Percentiles rank a stretch among this genome's conserved stretches.
Conservation (phyloP, 2,329 filamentous ascomycete species). For the Ampelomyces quisqualis region DNA sequence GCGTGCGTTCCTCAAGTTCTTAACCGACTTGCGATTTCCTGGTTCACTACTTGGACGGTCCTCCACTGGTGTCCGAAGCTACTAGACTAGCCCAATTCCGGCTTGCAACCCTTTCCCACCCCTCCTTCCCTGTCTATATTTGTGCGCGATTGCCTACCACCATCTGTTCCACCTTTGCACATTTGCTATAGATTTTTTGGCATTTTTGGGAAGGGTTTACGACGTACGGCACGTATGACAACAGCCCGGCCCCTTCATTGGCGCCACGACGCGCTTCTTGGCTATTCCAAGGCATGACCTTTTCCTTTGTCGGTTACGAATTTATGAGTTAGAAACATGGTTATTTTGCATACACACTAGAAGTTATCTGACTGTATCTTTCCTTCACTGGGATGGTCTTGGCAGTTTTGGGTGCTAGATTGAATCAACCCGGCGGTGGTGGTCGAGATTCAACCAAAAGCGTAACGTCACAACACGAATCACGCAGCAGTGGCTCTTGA, state of each 20-base stretch:
- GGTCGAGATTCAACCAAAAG: slow-evolving; percentile 16
- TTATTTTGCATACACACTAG: slow-evolving; percentile 13
- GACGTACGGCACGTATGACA: slow-evolving; percentile 45
- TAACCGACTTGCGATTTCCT: slow-evolving; percentile 42
- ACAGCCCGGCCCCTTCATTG: slow-evolving; percentile 25
- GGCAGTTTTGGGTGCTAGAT: slow-evolving; percentile 13
- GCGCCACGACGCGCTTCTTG: slow-evolving; percentile 28
- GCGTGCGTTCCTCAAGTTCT: slow-evolving; percentile 43
- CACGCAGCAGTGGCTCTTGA: slow-evolving; percentile 38
- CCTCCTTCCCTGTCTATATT: slow-evolving; percentile 33
- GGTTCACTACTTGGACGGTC: slow-evolving; percentile 36
- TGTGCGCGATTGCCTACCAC: slow-evolving; percentile 24
- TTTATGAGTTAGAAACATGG: slow-evolving; percentile 32
- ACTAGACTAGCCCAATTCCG: slow-evolving; percentile 13
- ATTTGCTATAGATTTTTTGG: slow-evolving; percentile 37
- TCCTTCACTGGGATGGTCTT: slow-evolving; percentile 26
- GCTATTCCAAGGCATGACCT: slow-evolving; percentile 3
- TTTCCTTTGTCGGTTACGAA: slow-evolving; percentile 36
- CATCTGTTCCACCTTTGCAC: slow-evolving; percentile 15
- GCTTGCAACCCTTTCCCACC: slow-evolving; percentile 7
- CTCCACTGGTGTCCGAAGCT: slow-evolving; percentile 29
- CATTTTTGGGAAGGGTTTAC: slow-evolving; percentile 29
- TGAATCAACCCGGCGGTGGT: slow-evolving; percentile 13
- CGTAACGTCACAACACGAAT: slow-evolving; percentile 24
- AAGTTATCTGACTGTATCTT: slow-evolving; percentile 13